Base-by-base conservation (phyloP, 2,329 filamentous ascomycete species). In the Scleromitrula shiraiana region DNA sequence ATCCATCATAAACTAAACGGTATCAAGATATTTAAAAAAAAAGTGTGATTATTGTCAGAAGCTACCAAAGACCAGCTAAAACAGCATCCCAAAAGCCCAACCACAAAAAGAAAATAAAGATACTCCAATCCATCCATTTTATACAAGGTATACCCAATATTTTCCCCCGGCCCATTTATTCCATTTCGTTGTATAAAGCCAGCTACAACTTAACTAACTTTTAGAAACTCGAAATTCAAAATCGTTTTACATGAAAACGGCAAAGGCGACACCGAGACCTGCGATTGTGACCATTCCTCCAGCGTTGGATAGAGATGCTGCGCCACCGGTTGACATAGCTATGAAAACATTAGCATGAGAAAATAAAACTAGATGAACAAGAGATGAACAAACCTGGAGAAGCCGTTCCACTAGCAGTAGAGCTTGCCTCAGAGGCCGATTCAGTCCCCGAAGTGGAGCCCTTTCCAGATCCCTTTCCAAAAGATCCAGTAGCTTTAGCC, bases 171-270 rank as follows among this genome's bases (percentile, higher is more conserved):
- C n/a, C 5, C 17, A 39, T 40, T 6, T n/a, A 23, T 32, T n/a
- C 15, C 9, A 36, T 33, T 10, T 3, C 15, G n/a, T n/a, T n/a
- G n/a, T n/a, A n/a, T n/a, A n/a, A n/a, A n/a, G n/a, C 15, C 15
- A 3, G 14, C 27, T 22, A 12, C 14, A 10, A 24, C 7, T 35
- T 17, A 8, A 23, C 24, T 6, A 9, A 24, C 32, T 17, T 10
- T 29, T 12, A 41, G 23, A n/a, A 19, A 40, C 29, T 12, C 12
- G 20, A 30, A 23, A 19, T 26, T 22, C n/a, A 14, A 32, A 32
- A 7, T 12, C 14, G 7, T 24, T 53, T 54, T 59, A 62, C 57
- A 62, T 62, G 52, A 62, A 63, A 20, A 63, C 51, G 19, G 59
- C 61, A 50, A 62, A 61, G 9, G 50, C 53, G 42, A 61, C 50